Base-by-base conservation (phyloP, 1,139 yeast genomes). In the Candida tetrigidarum region DNA sequence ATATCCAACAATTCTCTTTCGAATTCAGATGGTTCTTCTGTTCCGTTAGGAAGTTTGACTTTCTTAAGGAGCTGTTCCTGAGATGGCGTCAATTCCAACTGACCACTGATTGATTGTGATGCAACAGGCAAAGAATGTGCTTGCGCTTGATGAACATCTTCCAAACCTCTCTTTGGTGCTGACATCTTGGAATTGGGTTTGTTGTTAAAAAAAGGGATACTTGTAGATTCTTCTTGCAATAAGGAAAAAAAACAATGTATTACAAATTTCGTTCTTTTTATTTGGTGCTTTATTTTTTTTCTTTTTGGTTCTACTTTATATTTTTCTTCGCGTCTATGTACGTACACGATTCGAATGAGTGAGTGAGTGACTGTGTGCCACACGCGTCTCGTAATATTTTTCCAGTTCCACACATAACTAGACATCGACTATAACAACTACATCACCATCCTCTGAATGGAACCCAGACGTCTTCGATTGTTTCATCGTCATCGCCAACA, bases 1-100 rank as follows among this genome's bases (percentile, higher is more conserved):
- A 86, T 84, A 10, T 71, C 68, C 15, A 80, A 62, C 49, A 86
- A 69, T 54, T 86, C 89, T 52, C 78, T 69, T 59, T 86, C 93
- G 58, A 86, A 86, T 26, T 73, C 71, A 14, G 90, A 80, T 2
- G 84, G 81, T 51, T 77, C 83, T 40, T 52, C 74, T 34, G 48
- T 57, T 40, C 63, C 70, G 50, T 57, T 65, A 2, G 76, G 73
- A 35, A 64, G 57, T 42, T 67, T 68, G 18, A 69, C 60, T 48
- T 68, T 69, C 55, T 71, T 72, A 37, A 71, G 56, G 9, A 68
- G 52, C 37, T 66, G 64, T 40, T 67, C 64, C 46, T 71, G 75
- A 2, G 69, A 60, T 5, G 54, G 50, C 1, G 63, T 53, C 33
- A 69, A 55, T 27, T 60, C 63, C 23, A 59, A 45, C 37, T 59